Evolutionary conservation across 331 rosid species (phyloP), one percentile per base, ranked within the genome.

Genomic region (Stylosanthes scabra): DNA sequence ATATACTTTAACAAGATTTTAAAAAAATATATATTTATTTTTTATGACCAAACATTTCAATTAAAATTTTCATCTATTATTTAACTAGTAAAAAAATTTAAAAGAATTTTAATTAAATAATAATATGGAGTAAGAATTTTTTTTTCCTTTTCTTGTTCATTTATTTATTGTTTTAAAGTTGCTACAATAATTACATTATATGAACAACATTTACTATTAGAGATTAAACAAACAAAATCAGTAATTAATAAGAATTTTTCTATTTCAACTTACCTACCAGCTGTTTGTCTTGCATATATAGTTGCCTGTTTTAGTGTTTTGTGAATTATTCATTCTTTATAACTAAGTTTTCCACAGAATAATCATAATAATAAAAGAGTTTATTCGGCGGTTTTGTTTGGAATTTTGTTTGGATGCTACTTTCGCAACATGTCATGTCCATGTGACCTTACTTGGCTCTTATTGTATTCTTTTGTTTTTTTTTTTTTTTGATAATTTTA

Each of bases 351-450:
- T 2, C 12, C 28, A 27, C 13, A 66, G 27, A 66, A 27, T 34
- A 46, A 46, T 9, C 3, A 41, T 41, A 64, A 2, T 9, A 13
- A n/a, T 8, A 39, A 39, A 56, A 55, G 29, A 34, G 12, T 31
- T 47, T 47, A 67, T n/a, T 7, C 51, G 29, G 28, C 31, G 59
- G 54, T 58, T 27, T 47, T 55, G 34, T 67, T 71, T 63, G 62
- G 66, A 70, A 46, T 40, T 13, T 44, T 29, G 58, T 34, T 58
- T 39, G 31, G 70, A 66, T 52, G 15, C 65, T 52, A 9, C 65
- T 8, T 16, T 61, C 57, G 13, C 75, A 49, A 31, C 75, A 68
- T 76, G 62, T 59, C 16, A 68, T 76, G 62, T 59, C 16, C 68
- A 59, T 47, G 59, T 46, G 63, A 3, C 3, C 7, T 58, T 28